phyloP scores from a whole-genome alignment of 2,329 filamentous ascomycete genomes.

The Cryphonectria carpinicola region DNA sequence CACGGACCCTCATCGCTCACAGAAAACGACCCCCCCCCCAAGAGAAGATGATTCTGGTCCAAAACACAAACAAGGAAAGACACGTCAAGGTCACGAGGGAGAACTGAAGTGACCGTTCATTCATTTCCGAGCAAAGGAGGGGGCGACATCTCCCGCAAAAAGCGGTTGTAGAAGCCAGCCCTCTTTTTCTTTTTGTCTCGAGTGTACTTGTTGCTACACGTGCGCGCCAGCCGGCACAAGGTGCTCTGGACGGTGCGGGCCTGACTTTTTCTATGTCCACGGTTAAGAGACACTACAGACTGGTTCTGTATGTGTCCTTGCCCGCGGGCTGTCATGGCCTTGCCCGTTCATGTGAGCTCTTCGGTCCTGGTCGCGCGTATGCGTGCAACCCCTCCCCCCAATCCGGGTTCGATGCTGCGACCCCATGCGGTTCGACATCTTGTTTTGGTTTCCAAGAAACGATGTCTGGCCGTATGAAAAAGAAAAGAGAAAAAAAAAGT shows the following conservation, averaged over 20 bases:
- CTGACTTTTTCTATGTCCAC: background rate
- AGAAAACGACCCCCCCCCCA: conserved; percentile 25
- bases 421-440: conserved; percentile 44
- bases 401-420: conserved; percentile 60
- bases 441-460: background rate
- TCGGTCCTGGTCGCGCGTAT: conserved; percentile 38
- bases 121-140: conserved; percentile 37
- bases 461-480: conserved; percentile 34
- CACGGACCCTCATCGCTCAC: conserved; percentile 33
- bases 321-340: background rate
- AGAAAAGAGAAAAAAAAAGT: conserved; percentile 22
- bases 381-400: conserved; percentile 37
- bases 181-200: conserved; percentile 33
- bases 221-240: conserved; percentile 37
- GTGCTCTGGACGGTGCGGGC: conserved; percentile 33
- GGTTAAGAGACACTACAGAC: conserved; percentile 20
- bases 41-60: conserved; percentile 31
- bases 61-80: conserved; percentile 3
- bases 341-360: conserved; percentile 49
- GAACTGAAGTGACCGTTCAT: conserved; percentile 36
- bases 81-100: conserved; percentile 32
- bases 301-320: conserved; percentile 19
- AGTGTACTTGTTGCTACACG: conserved; percentile 38
- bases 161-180: conserved; percentile 30
- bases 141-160: conserved; percentile 28